Base-by-base conservation (phyloP, 1,284 basidiomycete genomes). In the Erythrobasidium hasegawianum region DNA sequence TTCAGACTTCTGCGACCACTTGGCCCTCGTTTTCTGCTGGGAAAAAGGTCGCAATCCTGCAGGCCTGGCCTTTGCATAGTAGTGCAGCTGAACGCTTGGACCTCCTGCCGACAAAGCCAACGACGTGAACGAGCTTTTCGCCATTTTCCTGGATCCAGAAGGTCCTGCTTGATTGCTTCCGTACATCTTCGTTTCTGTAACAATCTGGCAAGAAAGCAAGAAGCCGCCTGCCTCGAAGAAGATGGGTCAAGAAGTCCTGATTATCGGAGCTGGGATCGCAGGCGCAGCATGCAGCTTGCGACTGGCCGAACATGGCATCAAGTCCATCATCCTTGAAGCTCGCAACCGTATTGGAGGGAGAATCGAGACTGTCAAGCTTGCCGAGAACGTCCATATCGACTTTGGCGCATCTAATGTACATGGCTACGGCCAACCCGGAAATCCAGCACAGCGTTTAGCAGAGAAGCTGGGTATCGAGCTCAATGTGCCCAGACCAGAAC, bases 341-440 rank as follows among this genome's bases (percentile, higher is more conserved):
- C 90, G 93, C 73, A 91, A 95, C 76, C 87, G 92, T 59, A 87
- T 92, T 81, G 92, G 93, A 71, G 92, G 92, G 66, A 83, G 82
- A 27, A 79, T 81, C 0, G 74, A 75, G 49, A 81, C 81, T 2
- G 45, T 68, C 2, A 57, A 68, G 40, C 33, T 56, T 7, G 59
- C 68, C 9, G 79, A 78, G 71, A 39, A 60, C 16, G 26, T 40
- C 24, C 58, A 70, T 5, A 64, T 70, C 18, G 72, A 74, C 59
- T 66, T 71, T 43, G 72, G 72, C 26, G 72, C 72, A 2, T 58
- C 59, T 10, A 62, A 66, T 49, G 45, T 70, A 0, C 69, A 70
- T 58, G 64, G 64, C 40, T 49, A 59, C 45, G 47, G 53, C 33
- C 67, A 61, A 18, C 52, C 38, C 41, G 47, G 50, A 11, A 67